Base-by-base conservation (phyloP, 2,329 filamentous ascomycete species). In the Colletotrichum sp. region DNA sequence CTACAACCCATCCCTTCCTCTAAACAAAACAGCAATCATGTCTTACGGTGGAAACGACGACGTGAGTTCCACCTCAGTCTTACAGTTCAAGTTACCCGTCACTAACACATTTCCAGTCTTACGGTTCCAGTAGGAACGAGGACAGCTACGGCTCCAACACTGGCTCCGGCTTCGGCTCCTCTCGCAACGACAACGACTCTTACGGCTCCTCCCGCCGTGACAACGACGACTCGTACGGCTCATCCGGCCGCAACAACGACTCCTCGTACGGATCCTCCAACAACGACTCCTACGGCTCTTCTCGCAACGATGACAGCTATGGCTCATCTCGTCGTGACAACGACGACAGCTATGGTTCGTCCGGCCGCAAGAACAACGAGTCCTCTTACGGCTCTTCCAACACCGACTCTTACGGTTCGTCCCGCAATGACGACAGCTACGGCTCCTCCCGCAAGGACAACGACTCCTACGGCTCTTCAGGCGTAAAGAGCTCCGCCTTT, bases 21-120 rank as follows among this genome's bases (percentile, higher is more conserved):
- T 26, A 69, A 63, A 68, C 49, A 36, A 59, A 71, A 65, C 15
- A 77, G 64, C 78, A 79, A 85, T 39, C 71, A 88, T 89, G 88
- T 89, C 88, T 86, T 88, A 87, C 85, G 83, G 84, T 80, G 82
- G 85, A 78, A 85, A 87, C 84, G 83, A 84, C 78, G 80, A 83
- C 81, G 83, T 84, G 78, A 82, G 82, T 76, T 15, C 12, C 12
- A 44, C 26, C 60, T 65, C 34, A 39, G 32, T 6, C 24, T 34
- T 18, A 5, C 16, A 26, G 21, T 36, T 28, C 24, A 13, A 18
- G 15, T 32, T 15, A 36, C 15, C 4, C n/a, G 9, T n/a, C 28
- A 21, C 62, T 75, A 69, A 76, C 39, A 78, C 32, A 12, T 60
- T 49, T 32, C 60, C 64, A 67, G 64, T 67, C 64, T 28, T 52